Percentiles rank a stretch among this genome's conserved stretches.
Evolutionary conservation across 2,329 filamentous ascomycete genomes (phyloP).

Genomic region (Ambrosiella beaveri): DNA sequence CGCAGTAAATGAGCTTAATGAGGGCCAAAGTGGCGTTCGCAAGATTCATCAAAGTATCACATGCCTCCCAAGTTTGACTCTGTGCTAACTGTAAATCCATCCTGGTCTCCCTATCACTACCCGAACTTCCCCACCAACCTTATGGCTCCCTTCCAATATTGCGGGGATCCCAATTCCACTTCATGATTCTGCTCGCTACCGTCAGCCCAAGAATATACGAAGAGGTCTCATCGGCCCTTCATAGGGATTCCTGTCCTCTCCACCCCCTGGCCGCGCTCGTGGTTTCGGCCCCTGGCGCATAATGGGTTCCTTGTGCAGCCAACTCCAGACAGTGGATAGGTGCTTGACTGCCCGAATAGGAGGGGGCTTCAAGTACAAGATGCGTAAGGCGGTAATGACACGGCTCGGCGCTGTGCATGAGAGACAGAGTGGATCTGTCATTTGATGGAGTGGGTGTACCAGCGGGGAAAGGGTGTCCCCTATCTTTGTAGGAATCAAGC

Average conservation of each 20-base stretch:
- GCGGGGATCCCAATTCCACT: background rate
- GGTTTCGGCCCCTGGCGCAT: background rate
- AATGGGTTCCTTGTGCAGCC: background rate
- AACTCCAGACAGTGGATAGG: background rate
- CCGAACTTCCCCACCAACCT: background rate
- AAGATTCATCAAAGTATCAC: background rate
- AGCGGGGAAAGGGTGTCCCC: background rate
- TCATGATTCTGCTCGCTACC: background rate
- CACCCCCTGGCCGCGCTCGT: background rate
- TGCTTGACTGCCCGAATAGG: background rate
- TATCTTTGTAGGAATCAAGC: background rate
- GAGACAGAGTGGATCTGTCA: too few species aligned
- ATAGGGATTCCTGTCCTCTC: background rate
- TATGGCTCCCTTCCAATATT: background rate
- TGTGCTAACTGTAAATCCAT: background rate
- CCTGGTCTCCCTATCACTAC: background rate
- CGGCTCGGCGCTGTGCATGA: background rate
- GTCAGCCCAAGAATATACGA: background rate
- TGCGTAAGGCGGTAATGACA: background rate
- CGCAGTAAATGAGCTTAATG: too few species aligned
- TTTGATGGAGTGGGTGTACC: background rate
- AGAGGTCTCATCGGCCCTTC: background rate
- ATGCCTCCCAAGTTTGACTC: background rate
- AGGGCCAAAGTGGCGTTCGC: too few species aligned
- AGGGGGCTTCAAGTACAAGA: background rate